These are phyloP conservation scores for Scedosporium aurantiacum DNA, from an alignment of 2,329 filamentous ascomycete species.

Conservation along the genomic window DNA sequence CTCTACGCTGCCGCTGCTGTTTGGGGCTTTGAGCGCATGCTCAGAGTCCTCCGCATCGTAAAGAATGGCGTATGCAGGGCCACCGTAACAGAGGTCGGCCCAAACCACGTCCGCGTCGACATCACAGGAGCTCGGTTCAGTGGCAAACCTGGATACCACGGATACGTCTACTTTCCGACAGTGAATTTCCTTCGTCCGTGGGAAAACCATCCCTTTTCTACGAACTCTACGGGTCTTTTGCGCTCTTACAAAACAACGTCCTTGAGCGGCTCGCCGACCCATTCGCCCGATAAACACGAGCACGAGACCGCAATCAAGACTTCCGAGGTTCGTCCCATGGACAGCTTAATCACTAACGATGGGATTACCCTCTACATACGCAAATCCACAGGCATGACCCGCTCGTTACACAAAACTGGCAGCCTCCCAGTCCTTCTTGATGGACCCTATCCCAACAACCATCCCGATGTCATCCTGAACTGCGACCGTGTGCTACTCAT, in stretches of 20 bases:
- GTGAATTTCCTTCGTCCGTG: constrained; percentile 27
- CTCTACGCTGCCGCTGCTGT: constrained; percentile 11
- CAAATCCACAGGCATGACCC: constrained; percentile 24
- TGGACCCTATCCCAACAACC: constrained; percentile 24
- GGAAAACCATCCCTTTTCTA: constrained; percentile 46
- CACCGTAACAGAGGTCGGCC: too few relatives aligned
- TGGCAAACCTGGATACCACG: constrained; percentile 21
- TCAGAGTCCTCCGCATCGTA: too few relatives aligned
- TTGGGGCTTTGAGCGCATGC: too few relatives aligned
- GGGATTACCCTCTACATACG: constrained; percentile 26
- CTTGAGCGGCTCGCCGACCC: constrained; percentile 1
- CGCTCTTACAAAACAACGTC: not conserved
- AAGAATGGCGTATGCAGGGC: too few relatives aligned
- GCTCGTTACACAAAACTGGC: constrained; percentile 13
- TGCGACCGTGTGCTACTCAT: constrained; percentile 29
- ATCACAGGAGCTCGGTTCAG: constrained; percentile 26
- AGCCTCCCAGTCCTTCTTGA: constrained; percentile 26
- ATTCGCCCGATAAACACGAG: not conserved
- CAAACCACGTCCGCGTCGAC: constrained; percentile 27
- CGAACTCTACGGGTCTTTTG: constrained; percentile 20
- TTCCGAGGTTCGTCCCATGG: not conserved
- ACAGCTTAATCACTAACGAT: not conserved
- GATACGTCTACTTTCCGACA: constrained; percentile 38
- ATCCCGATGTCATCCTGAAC: constrained; percentile 14
- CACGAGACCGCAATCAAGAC: not conserved